Base-by-base conservation (phyloP, 2,329 filamentous ascomycete species). In the Claviceps sp. region DNA sequence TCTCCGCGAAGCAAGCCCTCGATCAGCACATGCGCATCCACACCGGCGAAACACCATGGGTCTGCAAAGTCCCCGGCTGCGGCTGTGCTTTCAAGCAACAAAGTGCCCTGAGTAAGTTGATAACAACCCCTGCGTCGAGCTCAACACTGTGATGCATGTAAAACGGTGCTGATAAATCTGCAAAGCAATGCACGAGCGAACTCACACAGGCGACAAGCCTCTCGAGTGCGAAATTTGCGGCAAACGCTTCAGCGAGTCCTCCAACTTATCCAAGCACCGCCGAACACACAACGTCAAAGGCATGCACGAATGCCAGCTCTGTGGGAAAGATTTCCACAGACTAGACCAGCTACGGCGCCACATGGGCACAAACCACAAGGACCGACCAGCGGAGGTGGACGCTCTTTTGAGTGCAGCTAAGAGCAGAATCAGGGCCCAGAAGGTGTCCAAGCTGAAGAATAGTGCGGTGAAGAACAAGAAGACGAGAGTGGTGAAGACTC, bases 11-110 rank as follows among this genome's bases (percentile, higher is more conserved):
- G 58, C 82, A 86, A 62, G 79, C 84, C 1, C 72, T 86, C 6
- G 76, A 79, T 43, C 82, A 85, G 61, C 84, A 87, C 58, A 72
- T 78, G 61, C 75, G 81, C 18, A 84, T 78, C 2, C 84, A 87
- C 59, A 82, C 81, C 0, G 79, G 81, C 41, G 76, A 79, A 54
- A 82, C 78, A 55, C 82, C 82, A 26, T 82, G 79, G 65, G 67
- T 72, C 42, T 87, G 83, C 61, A 62, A 67, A 9, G 63, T 62
- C 26, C 59, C 63, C 3, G 72, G 71, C 38, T 84, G 81, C 56
- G 66, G 63, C 22, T 81, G 80, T 60, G 69, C 71, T 0, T 86
- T 86, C 60, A 80, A 82, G 50, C 81, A 85, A 55, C 81, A 84
- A 56, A 84, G 79, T 56, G 81, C 82, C 22, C 67, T 83, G 22